These are phyloP conservation scores for Dothidotthia symphoricarpi DNA, from an alignment of 2,329 filamentous ascomycete genomes.

Conservation along the genomic window DNA sequence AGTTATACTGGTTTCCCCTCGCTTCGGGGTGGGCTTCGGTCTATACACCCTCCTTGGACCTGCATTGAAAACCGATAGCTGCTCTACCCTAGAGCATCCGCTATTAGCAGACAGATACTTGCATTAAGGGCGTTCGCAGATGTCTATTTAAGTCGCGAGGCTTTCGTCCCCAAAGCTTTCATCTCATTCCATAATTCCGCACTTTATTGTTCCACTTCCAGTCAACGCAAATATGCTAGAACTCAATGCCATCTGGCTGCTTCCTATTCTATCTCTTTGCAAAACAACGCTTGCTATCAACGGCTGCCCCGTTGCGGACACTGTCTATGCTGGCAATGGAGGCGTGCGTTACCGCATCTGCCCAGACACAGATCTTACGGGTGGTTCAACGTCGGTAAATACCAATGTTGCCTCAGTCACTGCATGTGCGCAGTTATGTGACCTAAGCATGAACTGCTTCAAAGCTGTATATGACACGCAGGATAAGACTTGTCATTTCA, in stretches of 20 bases:
- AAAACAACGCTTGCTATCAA: constrained; percentile 17
- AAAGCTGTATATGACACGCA: constrained; percentile 28
- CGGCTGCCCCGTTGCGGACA: constrained; percentile 20
- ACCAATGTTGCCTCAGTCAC: constrained; percentile 16
- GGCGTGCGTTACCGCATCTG: constrained; percentile 25
- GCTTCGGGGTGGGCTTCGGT: too few species aligned
- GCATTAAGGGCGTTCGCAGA: too few species aligned
- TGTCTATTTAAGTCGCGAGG: too few species aligned
- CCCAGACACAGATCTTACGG: constrained; percentile 19
- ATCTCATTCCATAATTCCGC: not conserved
- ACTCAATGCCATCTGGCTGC: constrained; percentile 10
- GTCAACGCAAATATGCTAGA: constrained; percentile 13
- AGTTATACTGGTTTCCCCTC: too few species aligned
- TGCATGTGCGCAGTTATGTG: constrained; percentile 23
- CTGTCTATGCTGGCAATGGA: constrained; percentile 17
- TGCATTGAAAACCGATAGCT: too few species aligned
- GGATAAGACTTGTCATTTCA: constrained; percentile 23
- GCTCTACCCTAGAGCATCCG: too few species aligned
- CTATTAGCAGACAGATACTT: too few species aligned
- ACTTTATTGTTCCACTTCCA: not conserved
- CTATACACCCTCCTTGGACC: too few species aligned
- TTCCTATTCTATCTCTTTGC: constrained; percentile 18
- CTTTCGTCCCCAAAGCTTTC: too few species aligned
- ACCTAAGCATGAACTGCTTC: constrained; percentile 21
- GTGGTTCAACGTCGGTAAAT: constrained; percentile 12